Conservation (phyloP, 2,329 filamentous ascomycete genomes). For the Diplodia sapinea region DNA sequence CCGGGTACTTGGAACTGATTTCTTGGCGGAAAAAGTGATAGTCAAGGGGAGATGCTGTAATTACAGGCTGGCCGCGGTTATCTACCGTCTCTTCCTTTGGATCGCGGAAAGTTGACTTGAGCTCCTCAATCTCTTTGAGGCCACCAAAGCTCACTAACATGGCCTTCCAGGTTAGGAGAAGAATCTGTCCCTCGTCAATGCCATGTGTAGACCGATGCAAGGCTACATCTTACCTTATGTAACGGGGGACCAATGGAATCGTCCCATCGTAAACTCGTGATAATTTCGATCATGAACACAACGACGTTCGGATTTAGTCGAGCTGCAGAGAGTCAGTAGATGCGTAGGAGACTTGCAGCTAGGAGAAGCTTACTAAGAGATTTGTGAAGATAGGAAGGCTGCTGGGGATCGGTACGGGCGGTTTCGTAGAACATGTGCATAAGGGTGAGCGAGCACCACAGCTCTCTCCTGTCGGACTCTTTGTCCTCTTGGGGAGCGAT, state of each 20-base stretch:
- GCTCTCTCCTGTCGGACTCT: slow-evolving; percentile 50
- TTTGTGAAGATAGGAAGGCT: slow-evolving; percentile 59
- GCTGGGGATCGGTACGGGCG: slow-evolving; percentile 46
- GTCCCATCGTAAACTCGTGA: slow-evolving; percentile 61
- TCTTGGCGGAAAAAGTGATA: slow-evolving; percentile 97
- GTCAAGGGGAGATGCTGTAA: slow-evolving; percentile 91
- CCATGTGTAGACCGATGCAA: neutral
- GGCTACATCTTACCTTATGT: slow-evolving; percentile 38
- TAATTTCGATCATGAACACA: slow-evolving; percentile 70
- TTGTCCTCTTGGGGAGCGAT: slow-evolving; percentile 41
- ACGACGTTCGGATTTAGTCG: slow-evolving; percentile 69
- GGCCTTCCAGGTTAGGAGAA: slow-evolving; percentile 90
- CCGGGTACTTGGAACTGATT: slow-evolving; percentile 96
- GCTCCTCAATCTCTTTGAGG: slow-evolving; percentile 70
- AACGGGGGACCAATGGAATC: slow-evolving; percentile 64
- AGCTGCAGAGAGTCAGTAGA: slow-evolving; percentile 36
- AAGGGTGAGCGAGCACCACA: slow-evolving; percentile 58
- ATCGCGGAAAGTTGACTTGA: slow-evolving; percentile 75
- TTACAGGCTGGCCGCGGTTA: slow-evolving; percentile 72
- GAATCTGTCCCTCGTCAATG: slow-evolving; percentile 57
- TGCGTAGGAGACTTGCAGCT: too few relatives aligned
- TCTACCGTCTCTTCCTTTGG: slow-evolving; percentile 59
- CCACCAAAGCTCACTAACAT: slow-evolving; percentile 86
- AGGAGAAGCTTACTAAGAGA: slow-evolving; percentile 39
- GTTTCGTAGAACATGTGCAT: slow-evolving; percentile 58